Base-by-base conservation (phyloP, 2,329 filamentous ascomycete genomes). In the Fusarium phyllophilum region DNA sequence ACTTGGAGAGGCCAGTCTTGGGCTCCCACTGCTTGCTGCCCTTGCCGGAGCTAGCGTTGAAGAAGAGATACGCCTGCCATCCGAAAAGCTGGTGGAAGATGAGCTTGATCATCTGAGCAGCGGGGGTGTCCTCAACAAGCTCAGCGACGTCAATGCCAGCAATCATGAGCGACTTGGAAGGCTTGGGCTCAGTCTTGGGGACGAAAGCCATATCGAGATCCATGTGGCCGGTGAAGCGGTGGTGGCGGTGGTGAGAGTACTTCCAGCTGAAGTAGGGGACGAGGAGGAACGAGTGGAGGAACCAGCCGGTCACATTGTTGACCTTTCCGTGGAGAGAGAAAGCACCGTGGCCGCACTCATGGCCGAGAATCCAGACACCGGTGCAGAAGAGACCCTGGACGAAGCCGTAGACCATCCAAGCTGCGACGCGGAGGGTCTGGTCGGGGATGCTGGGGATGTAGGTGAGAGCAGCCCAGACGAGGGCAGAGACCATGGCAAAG, bases 211-310 rank as follows among this genome's bases (percentile, higher is more conserved):
- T 91, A 79, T 93, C 91, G 83, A 90, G 90, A 66, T 90, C 87
- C 84, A 92, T 90, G 83, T 93, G 88, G 73, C 90, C 90, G 49
- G 89, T 90, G 82, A 89, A 91, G 74, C 88, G 88, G 83, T 94
- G 92, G 82, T 94, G 92, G 57, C 91, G 88, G 67, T 88, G 87
- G 81, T 94, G 92, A 38, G 88, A 91, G 80, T 90, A 90, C 83
- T 92, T 90, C 92, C 92, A 94, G 55, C 89, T 90, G 84, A 93
- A 93, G 83, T 91, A 94, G 8, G 92, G 92, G 6, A 92, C 91
- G 70, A 92, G 81, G 44, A 93, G 85, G 67, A 87, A 84, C 12
- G 89, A 92, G 85, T 94, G 92, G n/a, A 90, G 82, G 55, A 87
- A 79, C 85, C 90, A 92, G 68, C 92, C 92, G 63, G 90, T 84